phyloP scores from a whole-genome alignment of 345 rosid species.

The Citrus maxima region DNA sequence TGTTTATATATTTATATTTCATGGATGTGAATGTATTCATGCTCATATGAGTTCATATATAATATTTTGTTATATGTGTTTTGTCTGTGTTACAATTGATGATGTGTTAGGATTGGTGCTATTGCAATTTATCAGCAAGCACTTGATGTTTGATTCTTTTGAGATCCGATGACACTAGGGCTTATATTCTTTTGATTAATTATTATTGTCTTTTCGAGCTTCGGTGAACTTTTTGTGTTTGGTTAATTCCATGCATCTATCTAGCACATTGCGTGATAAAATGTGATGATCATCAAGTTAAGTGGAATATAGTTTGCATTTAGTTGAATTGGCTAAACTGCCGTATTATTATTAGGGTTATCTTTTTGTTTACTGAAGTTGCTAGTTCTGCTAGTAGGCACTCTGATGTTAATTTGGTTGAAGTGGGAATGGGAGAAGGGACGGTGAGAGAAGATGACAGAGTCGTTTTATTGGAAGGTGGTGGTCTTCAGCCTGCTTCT shows the following conservation, averaged over 20 bases:
- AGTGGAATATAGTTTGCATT: background rate
- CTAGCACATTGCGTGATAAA: background rate
- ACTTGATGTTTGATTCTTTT: background rate
- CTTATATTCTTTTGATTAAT: background rate
- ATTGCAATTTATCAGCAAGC: background rate
- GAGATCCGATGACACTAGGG: background rate
- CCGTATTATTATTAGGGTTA: no score
- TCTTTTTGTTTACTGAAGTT: constrained; percentile 1
- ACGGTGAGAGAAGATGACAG: constrained; percentile 72
- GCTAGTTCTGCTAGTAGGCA: constrained; percentile 49
- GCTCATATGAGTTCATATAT: background rate
- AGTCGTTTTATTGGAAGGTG: constrained; percentile 79
- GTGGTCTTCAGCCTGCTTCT: constrained; percentile 80
- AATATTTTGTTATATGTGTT: background rate
- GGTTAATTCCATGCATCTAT: background rate
- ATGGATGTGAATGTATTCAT: background rate
- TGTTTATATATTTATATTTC: background rate
- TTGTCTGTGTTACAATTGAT: background rate
- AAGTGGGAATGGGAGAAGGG: constrained; percentile 46
- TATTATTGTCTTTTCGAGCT: background rate
- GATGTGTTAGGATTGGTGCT: background rate
- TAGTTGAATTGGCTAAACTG: background rate
- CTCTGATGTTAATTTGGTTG: constrained; percentile 75
- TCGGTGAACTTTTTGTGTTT: background rate
- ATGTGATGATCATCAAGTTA: background rate